Percentiles rank a stretch among this genome's conserved stretches.
These are phyloP conservation scores for Adansonia gregorii DNA, from an alignment of 441 rosid species.

Conservation along the genomic window DNA sequence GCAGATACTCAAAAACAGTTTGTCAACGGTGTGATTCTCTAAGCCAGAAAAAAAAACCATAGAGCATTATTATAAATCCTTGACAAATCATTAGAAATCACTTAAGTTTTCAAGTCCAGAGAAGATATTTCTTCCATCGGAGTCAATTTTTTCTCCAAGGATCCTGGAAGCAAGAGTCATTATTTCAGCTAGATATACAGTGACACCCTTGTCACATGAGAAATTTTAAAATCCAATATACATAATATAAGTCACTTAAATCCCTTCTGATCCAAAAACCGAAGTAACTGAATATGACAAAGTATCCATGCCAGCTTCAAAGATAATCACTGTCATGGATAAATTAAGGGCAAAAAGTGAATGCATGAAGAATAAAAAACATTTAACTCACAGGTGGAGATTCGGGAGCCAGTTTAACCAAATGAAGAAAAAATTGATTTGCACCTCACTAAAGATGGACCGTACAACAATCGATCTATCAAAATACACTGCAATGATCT, in stretches of 20 bases:
- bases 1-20: neutral
- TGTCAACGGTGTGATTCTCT: neutral
- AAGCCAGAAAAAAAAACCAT: neutral
- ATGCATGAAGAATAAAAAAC: neutral
- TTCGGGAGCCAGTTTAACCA: neutral
- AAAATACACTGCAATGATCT: neutral
- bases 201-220: neutral
- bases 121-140: conserved; percentile 73
- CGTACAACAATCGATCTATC: neutral
- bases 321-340: conserved; percentile 2
- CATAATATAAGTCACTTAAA: conserved; percentile 2
- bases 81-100: neutral
- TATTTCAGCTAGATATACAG: neutral
- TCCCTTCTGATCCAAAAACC: neutral
- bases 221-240: neutral
- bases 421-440: neutral
- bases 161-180: conserved; percentile 50
- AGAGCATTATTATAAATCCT: neutral
- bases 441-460: neutral
- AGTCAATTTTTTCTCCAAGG: conserved; percentile 55
- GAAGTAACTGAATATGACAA: conserved; percentile 5
- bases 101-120: conserved; percentile 79
- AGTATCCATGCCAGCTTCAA: conserved; percentile 15
- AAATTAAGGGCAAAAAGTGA: neutral
- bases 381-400: neutral